phyloP scores from a whole-genome alignment of 2,329 filamentous ascomycete genomes.

The Lachnellula willkommii region DNA sequence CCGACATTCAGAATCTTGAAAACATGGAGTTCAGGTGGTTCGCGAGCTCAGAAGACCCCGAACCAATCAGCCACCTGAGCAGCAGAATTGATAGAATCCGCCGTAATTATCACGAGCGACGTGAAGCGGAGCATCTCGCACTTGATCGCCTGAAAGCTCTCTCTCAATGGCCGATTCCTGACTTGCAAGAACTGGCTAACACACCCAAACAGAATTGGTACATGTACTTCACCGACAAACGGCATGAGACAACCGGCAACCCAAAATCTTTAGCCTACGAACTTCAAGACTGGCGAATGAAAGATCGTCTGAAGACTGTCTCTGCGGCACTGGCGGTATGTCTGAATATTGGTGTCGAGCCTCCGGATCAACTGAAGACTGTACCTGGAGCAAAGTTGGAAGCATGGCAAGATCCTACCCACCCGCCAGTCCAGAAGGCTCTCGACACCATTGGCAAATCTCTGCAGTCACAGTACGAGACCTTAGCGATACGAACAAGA shows the following conservation, averaged over 20 bases:
- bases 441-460: slow-evolving; percentile 94
- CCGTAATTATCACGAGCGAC: background rate
- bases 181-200: slow-evolving; percentile 16
- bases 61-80: background rate
- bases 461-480: slow-evolving; percentile 94
- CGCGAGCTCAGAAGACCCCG: background rate
- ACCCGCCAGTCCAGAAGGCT: slow-evolving; percentile 73
- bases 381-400: slow-evolving; percentile 89
- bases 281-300: slow-evolving; percentile 94
- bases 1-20: background rate
- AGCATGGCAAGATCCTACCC: slow-evolving; percentile 91
- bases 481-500: slow-evolving; percentile 85
- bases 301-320: slow-evolving; percentile 92
- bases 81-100: background rate
- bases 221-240: slow-evolving; percentile 99
- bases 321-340: slow-evolving; percentile 92
- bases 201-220: slow-evolving; percentile 76
- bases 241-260: slow-evolving; percentile 89
- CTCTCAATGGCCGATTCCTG: background rate
- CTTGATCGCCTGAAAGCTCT: background rate
- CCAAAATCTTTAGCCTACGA: slow-evolving; percentile 63
- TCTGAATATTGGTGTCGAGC: slow-evolving; percentile 95
- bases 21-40: background rate
- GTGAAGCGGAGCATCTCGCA: too few species aligned
- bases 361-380: slow-evolving; percentile 93